Conservation (phyloP, 352 stramenopile species). For the Blastocystis hominis region DNA sequence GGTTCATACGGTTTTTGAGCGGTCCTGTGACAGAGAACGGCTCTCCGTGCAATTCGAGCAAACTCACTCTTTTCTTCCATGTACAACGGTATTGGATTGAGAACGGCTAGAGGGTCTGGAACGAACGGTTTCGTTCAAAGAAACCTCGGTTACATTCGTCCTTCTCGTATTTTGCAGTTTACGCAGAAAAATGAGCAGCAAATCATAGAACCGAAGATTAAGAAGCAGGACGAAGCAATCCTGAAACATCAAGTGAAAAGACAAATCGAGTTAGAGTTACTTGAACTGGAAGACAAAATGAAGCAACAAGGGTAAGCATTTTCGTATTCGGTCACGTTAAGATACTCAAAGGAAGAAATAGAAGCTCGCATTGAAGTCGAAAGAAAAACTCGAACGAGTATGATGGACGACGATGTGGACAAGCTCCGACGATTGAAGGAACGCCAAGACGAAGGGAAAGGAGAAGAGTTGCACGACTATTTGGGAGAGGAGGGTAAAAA, state of each 20-base stretch:
- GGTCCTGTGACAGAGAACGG: no score
- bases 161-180: constrained; percentile 48
- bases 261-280: constrained; percentile 34
- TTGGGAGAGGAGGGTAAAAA: constrained; percentile 34
- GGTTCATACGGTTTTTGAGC: no score
- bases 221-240: constrained; percentile 29
- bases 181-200: constrained; percentile 1
- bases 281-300: constrained; percentile 46
- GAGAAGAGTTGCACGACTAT: constrained; percentile 49
- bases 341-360: constrained; percentile 43
- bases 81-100: constrained; percentile 58
- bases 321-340: not conserved
- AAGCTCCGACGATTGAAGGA: not conserved
- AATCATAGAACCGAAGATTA: constrained; percentile 35
- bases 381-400: not conserved
- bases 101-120: constrained; percentile 45
- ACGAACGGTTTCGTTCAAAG: constrained; percentile 54
- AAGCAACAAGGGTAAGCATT: not conserved
- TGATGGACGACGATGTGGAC: constrained; percentile 7
- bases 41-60: not conserved
- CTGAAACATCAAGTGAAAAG: constrained; percentile 18
- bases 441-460: constrained; percentile 20
- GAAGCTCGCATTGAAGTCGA: constrained; percentile 28
- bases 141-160: constrained; percentile 46
- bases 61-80: not conserved